Evolutionary conservation across 768 basidiomycete species (phyloP), one percentile per base, ranked within the genome.

Genomic region (Lentinula raphanica): DNA sequence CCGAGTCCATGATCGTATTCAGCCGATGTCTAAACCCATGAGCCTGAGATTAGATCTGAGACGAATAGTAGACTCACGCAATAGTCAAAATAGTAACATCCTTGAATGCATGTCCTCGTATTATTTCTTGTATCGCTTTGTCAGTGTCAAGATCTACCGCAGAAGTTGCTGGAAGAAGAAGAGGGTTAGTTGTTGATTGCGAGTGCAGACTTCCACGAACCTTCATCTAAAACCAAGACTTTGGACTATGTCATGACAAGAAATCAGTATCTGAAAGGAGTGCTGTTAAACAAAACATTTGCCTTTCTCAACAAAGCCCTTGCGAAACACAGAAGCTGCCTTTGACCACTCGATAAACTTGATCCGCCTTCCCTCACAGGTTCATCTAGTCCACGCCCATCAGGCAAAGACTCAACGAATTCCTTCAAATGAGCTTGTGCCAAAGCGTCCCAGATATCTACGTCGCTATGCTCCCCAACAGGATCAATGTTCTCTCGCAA

Each of bases 211-310:
- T 21, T 29, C 9, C 17, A 63, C 64, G 62, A 65, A 83, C 88
- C 91, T 82, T 98, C 95, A 66, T 97, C 95, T n/a, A 98, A 76
- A 0, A 97, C 91, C 5, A 98, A 76, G 36, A 97, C 87, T 71
- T 87, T 94, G 17, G 90, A 85, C 83, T 88, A 59, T n/a, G 29
- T 17, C 63, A 48, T 49, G 54, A 59, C 12, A 42, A 17, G 63
- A 53, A 13, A 5, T 9, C 21, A 23, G n/a, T n/a, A n/a, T n/a
- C n/a, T n/a, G n/a, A n/a, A n/a, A n/a, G n/a, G n/a, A n/a, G n/a
- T n/a, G n/a, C n/a, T n/a, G n/a, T n/a, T 38, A 32, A 6, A 31
- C n/a, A 13, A 44, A 29, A 51, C 12, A 54, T 69, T 49, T 63
- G 84, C 86, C 76, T 91, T 89, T 56, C 88, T 79, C 58, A 96